These are phyloP conservation scores for Baorangia bicolor DNA, from an alignment of 768 basidiomycete species.

Conservation along the genomic window DNA sequence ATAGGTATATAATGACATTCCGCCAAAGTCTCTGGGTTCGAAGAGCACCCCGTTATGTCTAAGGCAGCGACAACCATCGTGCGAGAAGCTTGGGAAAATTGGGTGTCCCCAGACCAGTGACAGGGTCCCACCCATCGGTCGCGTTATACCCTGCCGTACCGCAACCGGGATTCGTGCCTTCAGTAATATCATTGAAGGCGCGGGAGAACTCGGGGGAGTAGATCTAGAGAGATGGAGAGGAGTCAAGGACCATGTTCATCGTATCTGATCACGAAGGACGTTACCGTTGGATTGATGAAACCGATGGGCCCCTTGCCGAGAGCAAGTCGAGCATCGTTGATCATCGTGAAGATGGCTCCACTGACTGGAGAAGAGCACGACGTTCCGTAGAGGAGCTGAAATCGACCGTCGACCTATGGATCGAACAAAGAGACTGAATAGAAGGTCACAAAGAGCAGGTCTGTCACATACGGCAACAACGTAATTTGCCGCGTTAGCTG, in stretches of 20 bases:
- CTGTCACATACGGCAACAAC: constrained; percentile 19
- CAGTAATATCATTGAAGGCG: constrained; percentile 42
- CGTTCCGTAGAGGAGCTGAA: constrained; percentile 32
- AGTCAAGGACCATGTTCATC: not conserved
- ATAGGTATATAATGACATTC: not conserved
- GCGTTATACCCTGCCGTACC: constrained; percentile 39
- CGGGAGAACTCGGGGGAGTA: constrained; percentile 2
- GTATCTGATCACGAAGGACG: not conserved
- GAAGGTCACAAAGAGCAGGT: not conserved
- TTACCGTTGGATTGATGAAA: constrained; percentile 9
- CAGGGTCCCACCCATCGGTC: constrained; percentile 42
- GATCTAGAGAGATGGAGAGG: not conserved
- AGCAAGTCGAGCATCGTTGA: constrained; percentile 39
- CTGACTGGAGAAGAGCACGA: constrained; percentile 33
- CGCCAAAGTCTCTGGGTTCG: not conserved
- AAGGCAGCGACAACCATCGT: constrained; percentile 33
- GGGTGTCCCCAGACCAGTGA: constrained; percentile 49
- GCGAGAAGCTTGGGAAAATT: constrained; percentile 40
- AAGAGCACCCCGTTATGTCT: not conserved
- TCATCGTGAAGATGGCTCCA: constrained; percentile 36
- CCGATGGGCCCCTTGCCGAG: constrained; percentile 31
- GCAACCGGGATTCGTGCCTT: constrained; percentile 46
- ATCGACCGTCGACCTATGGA: constrained; percentile 25
- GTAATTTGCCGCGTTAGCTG: constrained; percentile 37
- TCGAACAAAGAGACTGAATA: not conserved